phyloP scores from a whole-genome alignment of 116 monocot species.

The Phalaenopsis hybrid region DNA sequence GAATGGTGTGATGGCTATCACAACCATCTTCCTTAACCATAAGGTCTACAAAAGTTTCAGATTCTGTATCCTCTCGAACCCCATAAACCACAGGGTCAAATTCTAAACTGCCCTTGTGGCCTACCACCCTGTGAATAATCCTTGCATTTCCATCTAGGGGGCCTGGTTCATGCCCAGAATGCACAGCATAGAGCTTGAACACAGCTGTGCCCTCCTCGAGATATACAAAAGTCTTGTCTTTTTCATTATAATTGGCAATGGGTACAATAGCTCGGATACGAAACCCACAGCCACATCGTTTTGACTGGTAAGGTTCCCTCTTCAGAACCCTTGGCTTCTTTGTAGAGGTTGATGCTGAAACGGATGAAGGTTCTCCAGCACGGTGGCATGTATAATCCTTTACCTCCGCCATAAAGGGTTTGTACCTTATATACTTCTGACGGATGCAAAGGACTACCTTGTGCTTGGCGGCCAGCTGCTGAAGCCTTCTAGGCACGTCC shows the following conservation, averaged over 20 bases:
- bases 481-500: slow-evolving; percentile 70
- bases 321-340: slow-evolving; percentile 77
- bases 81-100: slow-evolving; percentile 65
- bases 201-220: slow-evolving; percentile 92
- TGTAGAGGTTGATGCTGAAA: slow-evolving; percentile 18
- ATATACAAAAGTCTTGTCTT: slow-evolving; percentile 97
- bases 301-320: slow-evolving; percentile 94
- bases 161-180: slow-evolving; percentile 96
- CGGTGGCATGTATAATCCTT: slow-evolving; percentile 99
- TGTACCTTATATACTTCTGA: slow-evolving; percentile 96
- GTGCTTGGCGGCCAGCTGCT: slow-evolving; percentile 96
- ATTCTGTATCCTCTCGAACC: slow-evolving; percentile 60
- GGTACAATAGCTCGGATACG: slow-evolving; percentile 95
- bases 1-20: slow-evolving; percentile 38
- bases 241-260: slow-evolving; percentile 94
- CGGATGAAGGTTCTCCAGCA: slow-evolving; percentile 79
- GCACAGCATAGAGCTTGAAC: slow-evolving; percentile 95
- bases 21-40: slow-evolving; percentile 38
- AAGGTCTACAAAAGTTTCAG: slow-evolving; percentile 43
- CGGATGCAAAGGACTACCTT: slow-evolving; percentile 97
- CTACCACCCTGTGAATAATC: slow-evolving; percentile 86
- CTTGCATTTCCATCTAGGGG: slow-evolving; percentile 92
- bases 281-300: slow-evolving; percentile 97
- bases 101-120: slow-evolving; percentile 72
- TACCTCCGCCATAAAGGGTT: slow-evolving; percentile 99